A percentile compares a stretch with the other conserved stretches of the same genome.
Evolutionary conservation across 345 rosid genomes (phyloP).

Genomic region (Hibiscus trionum): DNA sequence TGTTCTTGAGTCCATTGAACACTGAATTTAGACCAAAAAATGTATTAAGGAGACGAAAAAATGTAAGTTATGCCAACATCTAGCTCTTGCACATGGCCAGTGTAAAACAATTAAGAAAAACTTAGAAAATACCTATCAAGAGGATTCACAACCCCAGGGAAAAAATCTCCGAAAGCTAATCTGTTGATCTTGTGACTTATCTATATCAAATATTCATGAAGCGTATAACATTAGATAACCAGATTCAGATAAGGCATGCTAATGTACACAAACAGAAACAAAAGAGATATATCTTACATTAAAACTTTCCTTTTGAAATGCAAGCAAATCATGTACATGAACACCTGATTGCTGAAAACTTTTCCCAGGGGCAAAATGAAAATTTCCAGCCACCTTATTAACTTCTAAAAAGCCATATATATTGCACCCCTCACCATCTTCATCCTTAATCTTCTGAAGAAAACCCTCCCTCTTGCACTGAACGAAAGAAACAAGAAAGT

Average conservation of each 20-base stretch:
- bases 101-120: background rate
- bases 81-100: background rate
- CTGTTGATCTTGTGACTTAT: slow-evolving; percentile 83
- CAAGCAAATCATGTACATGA: slow-evolving; percentile 83
- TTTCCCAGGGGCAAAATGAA: slow-evolving; percentile 98
- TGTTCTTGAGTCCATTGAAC: slow-evolving; percentile 73
- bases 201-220: slow-evolving; percentile 32
- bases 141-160: slow-evolving; percentile 95
- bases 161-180: slow-evolving; percentile 77
- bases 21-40: slow-evolving; percentile 27
- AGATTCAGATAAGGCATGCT: background rate
- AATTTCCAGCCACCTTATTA: slow-evolving; percentile 95
- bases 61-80: slow-evolving; percentile 2
- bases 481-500: slow-evolving; percentile 1
- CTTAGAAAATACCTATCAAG: slow-evolving; percentile 61
- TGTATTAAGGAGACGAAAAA: background rate
- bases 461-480: slow-evolving; percentile 97
- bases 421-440: slow-evolving; percentile 97
- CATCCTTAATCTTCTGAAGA: slow-evolving; percentile 78
- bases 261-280: background rate
- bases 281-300: slow-evolving; percentile 44
- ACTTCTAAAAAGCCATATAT: slow-evolving; percentile 91
- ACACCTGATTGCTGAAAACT: slow-evolving; percentile 96
- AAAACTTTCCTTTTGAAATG: slow-evolving; percentile 81
- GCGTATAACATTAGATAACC: background rate